Evolutionary conservation across 2,329 filamentous ascomycete genomes (phyloP).

Genomic region (Calycina marina): DNA sequence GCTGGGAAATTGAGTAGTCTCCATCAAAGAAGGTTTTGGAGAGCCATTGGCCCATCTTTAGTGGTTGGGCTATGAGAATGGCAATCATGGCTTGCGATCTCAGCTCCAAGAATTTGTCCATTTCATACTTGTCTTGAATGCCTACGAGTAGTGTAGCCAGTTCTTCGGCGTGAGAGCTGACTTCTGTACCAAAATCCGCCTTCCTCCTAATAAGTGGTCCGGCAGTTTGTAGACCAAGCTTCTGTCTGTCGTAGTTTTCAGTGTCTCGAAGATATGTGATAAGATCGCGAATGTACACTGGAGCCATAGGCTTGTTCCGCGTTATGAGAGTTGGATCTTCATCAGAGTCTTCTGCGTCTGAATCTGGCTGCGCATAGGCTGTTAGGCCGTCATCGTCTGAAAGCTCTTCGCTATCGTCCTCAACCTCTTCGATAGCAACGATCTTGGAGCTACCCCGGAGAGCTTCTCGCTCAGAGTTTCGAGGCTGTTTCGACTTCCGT

Average conservation of each 20-base stretch:
- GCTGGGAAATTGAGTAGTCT: constrained; percentile 77
- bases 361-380: constrained; percentile 73
- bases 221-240: constrained; percentile 63
- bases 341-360: constrained; percentile 80
- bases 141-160: constrained; percentile 64
- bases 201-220: constrained; percentile 76
- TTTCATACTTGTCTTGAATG: constrained; percentile 72
- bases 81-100: constrained; percentile 72
- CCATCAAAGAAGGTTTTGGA: constrained; percentile 77
- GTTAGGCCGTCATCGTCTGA: constrained; percentile 36
- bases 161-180: constrained; percentile 70
- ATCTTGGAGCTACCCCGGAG: constrained; percentile 23
- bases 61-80: constrained; percentile 60
- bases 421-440: constrained; percentile 49
- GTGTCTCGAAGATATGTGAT: constrained; percentile 64
- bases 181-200: constrained; percentile 73
- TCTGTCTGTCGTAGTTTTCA: constrained; percentile 74
- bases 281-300: constrained; percentile 82
- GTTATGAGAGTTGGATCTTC: constrained; percentile 82
- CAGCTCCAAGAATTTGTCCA: constrained; percentile 62
- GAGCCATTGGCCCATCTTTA: constrained; percentile 71
- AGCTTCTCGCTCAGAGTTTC: constrained; percentile 18
- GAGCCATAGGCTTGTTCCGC: constrained; percentile 67
- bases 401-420: constrained; percentile 37
- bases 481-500: constrained; percentile 3